Evolutionary conservation across 176 grass and related monocot species (phyloP).

Genomic region (Carex scoparia): DNA sequence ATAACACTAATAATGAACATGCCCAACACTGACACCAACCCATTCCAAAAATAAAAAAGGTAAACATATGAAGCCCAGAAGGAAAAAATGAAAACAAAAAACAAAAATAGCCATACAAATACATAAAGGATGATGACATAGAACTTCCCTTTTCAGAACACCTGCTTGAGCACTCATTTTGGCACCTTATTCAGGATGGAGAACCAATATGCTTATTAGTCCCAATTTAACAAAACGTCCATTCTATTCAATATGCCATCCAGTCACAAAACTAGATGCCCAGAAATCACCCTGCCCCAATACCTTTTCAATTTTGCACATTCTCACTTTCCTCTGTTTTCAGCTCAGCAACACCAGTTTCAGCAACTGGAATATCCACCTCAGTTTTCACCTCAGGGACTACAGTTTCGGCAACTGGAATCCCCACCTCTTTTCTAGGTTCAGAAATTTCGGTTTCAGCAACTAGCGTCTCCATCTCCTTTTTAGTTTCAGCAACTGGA

Average conservation of each 20-base stretch:
- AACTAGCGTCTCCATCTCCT: background rate
- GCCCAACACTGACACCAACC: constrained; percentile 8
- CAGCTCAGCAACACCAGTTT: constrained; percentile 7
- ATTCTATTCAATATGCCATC: constrained; percentile 20
- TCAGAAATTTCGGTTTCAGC: background rate
- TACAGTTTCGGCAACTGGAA: constrained; percentile 20
- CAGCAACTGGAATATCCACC: background rate
- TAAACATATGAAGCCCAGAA: background rate
- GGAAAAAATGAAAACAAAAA: background rate
- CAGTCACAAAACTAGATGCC: constrained; percentile 11
- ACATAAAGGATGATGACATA: constrained; percentile 14
- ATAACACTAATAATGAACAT: constrained; percentile 22
- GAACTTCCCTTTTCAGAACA: constrained; percentile 11
- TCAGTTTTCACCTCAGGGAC: constrained; percentile 3
- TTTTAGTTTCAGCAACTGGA: constrained; percentile 22
- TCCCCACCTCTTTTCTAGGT: background rate
- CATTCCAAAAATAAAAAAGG: constrained; percentile 16
- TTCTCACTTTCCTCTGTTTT: constrained; percentile 21
- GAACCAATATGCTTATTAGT: constrained; percentile 18
- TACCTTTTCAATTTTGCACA: constrained; percentile 22
- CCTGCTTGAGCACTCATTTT: constrained; percentile 21
- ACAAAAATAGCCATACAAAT: background rate
- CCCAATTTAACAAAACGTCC: constrained; percentile 17
- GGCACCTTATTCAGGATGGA: constrained; percentile 8
- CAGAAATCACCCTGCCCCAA: background rate